Percentiles rank a stretch among this genome's conserved stretches.
Evolutionary conservation across 805 yeast species (phyloP).

Genomic region (Cyberlindnera samutprakarnensis): DNA sequence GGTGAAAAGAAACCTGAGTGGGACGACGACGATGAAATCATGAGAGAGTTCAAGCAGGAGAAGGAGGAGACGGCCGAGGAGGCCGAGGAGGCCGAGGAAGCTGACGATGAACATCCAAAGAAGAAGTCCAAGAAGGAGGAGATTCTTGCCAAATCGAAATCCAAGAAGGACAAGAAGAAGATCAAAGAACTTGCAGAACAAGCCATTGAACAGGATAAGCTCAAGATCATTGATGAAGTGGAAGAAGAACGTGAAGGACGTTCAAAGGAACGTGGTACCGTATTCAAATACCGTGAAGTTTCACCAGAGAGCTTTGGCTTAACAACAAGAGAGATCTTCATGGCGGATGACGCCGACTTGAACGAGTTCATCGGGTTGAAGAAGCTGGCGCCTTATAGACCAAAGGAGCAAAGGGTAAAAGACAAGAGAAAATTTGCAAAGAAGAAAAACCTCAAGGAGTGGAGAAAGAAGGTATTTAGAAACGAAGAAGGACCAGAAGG

Average conservation of each 20-base stretch:
- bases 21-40: conserved; percentile 52
- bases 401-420: conserved; percentile 58
- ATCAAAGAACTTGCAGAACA: conserved; percentile 64
- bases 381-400: conserved; percentile 89
- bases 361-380: conserved; percentile 83
- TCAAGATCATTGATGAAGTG: conserved; percentile 60
- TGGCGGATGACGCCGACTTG: conserved; percentile 82
- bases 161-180: conserved; percentile 55
- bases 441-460: conserved; percentile 73
- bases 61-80: conserved; percentile 23
- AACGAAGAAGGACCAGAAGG: conserved; percentile 40
- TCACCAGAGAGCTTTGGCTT: conserved; percentile 92
- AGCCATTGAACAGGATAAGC: conserved; percentile 67
- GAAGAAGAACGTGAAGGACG: conserved; percentile 58
- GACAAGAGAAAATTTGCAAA: conserved; percentile 83
- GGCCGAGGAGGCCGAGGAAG: conserved; percentile 32
- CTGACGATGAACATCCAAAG: conserved; percentile 23
- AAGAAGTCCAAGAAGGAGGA: conserved; percentile 47
- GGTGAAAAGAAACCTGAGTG: conserved; percentile 53
- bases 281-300: conserved; percentile 85
- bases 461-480: conserved; percentile 82
- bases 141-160: conserved; percentile 45
- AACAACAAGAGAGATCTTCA: conserved; percentile 73
- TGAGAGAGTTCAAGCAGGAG: conserved; percentile 35
- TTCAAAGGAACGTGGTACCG: conserved; percentile 36